Base-by-base conservation (phyloP, 176 grass and related monocot species). In the Carex scoparia region DNA sequence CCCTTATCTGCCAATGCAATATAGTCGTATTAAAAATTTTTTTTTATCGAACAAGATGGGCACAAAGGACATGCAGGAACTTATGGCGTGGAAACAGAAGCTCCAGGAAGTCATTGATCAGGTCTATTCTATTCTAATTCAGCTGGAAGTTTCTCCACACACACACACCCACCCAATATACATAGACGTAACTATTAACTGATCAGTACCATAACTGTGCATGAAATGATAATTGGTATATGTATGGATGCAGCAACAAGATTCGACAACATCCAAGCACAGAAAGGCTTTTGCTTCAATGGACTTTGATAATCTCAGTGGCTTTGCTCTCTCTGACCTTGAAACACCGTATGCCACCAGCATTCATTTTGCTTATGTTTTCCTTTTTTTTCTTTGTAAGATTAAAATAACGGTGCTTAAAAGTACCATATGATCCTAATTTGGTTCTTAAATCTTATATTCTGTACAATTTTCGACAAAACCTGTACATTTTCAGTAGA, bases 41-140 rank as follows among this genome's bases (percentile, higher is more conserved):
- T n/a, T n/a, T n/a, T n/a, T 23, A 23, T 23, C 89, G 4, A 76
- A 91, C 10, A 84, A 98, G 93, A 91, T 98, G 93, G 96, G 91
- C 82, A 90, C 93, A 37, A 79, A 86, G 84, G 62, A 90, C 70
- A 95, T 98, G 19, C 88, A 98, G 76, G 96, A 98, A 58, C 68
- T 81, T 80, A 79, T 95, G 70, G 61, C 65, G 33, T 98, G 96
- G 96, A 98, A 95, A 87, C 91, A 93, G 67, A 95, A 94, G 78
- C 84, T 98, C 69, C 91, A 98, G 84, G 79, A 89, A 53, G 88
- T 95, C 62, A 98, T 98, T 79, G 91, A 95, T 98, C 96, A 94
- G 96, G 93, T 89, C 61, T 70, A 82, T 68, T 89, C 56, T 70
- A 65, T 68, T 81, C 35, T 81, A 16, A 81, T 42, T 33, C 79